Evolutionary conservation across 1,284 basidiomycete species (phyloP).

Genomic region (Malassezia japonica): DNA sequence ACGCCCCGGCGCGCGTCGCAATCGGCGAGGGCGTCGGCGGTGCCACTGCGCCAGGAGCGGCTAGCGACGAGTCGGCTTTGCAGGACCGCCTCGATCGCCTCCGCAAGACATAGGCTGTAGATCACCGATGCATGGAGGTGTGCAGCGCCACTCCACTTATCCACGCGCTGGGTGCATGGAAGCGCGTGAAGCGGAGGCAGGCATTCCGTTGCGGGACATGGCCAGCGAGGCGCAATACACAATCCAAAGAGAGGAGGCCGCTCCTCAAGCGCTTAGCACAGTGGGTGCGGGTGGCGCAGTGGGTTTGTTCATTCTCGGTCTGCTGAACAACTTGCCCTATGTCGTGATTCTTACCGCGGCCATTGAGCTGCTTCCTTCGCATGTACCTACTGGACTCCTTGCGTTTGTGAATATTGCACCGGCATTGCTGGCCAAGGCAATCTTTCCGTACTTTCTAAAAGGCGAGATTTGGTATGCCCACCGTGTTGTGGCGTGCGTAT

Average conservation of each 20-base stretch:
- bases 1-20: conserved; percentile 29
- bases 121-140: not conserved
- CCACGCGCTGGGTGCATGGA: not conserved
- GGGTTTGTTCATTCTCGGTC: conserved; percentile 47
- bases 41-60: conserved; percentile 13
- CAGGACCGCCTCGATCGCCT: conserved; percentile 43
- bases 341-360: conserved; percentile 94
- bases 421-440: conserved; percentile 62
- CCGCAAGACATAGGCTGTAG: conserved; percentile 15
- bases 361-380: conserved; percentile 73
- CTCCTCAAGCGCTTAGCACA: no score
- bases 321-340: conserved; percentile 55
- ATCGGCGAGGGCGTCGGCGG: conserved; percentile 32
- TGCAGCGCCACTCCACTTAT: no score
- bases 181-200: not conserved
- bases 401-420: conserved; percentile 57
- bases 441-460: conserved; percentile 66
- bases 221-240: no score
- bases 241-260: no score
- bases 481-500: conserved; percentile 49
- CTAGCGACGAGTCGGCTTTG: conserved; percentile 38
- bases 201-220: not conserved
- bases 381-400: conserved; percentile 62
- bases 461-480: conserved; percentile 32
- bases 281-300: conserved; percentile 23